A percentile compares a stretch with the other conserved stretches of the same genome.
These are phyloP conservation scores for Periconia sp. DNA, from an alignment of 2,329 filamentous ascomycete genomes.

Conservation along the genomic window DNA sequence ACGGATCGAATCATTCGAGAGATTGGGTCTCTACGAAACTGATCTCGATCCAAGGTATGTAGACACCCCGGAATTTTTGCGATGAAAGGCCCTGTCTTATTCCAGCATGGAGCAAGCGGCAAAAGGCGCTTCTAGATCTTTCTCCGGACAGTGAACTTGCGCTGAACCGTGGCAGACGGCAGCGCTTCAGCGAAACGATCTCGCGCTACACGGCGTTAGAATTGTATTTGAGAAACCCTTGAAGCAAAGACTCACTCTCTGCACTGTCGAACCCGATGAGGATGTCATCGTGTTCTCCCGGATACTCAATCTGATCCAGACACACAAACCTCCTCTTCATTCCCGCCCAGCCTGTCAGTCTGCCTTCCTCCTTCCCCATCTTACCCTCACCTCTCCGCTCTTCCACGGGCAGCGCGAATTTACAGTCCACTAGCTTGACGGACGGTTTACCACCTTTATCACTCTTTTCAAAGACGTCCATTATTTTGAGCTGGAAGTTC, in stretches of 20 bases:
- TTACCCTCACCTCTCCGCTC: conserved; percentile 56
- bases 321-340: conserved; percentile 78
- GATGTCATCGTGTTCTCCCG: conserved; percentile 92
- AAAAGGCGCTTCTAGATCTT: too few species aligned
- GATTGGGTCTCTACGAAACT: too few species aligned
- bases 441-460: conserved; percentile 65
- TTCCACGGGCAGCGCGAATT: conserved; percentile 78
- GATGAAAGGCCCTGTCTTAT: background rate
- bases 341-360: conserved; percentile 55
- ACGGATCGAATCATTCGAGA: too few species aligned
- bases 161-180: conserved; percentile 49
- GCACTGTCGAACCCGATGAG: conserved; percentile 82
- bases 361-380: conserved; percentile 56
- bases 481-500: conserved; percentile 85
- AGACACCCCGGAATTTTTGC: background rate
- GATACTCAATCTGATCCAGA: conserved; percentile 85
- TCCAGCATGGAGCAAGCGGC: too few species aligned
- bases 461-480: conserved; percentile 76
- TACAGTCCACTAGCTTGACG: conserved; percentile 84
- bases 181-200: conserved; percentile 54
- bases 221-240: conserved; percentile 20
- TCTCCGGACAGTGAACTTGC: conserved; percentile 52
- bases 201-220: conserved; percentile 49
- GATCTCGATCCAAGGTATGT: too few species aligned
- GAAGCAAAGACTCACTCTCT: conserved; percentile 63